A percentile compares a stretch with the other conserved stretches of the same genome.
Conservation (phyloP, 805 yeast genomes). For the Monosporozyma aerobia region DNA sequence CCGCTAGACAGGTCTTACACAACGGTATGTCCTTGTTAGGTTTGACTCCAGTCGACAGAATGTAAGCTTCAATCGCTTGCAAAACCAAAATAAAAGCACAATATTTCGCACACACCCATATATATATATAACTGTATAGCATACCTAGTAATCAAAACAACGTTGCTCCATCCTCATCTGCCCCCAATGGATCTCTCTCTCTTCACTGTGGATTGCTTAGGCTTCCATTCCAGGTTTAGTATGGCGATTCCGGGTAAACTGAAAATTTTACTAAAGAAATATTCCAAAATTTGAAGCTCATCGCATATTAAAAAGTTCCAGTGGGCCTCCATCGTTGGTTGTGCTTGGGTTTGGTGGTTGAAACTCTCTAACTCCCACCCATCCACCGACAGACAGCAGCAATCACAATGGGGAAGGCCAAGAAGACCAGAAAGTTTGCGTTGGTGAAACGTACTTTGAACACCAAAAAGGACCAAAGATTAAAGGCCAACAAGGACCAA, state of each 20-base stretch:
- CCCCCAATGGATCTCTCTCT: too few relatives aligned
- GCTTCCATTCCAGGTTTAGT: too few relatives aligned
- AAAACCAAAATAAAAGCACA: neutral
- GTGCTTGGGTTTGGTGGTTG: too few relatives aligned
- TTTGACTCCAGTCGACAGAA: conserved; percentile 93
- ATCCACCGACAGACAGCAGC: too few relatives aligned
- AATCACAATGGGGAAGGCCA: conserved; percentile 83
- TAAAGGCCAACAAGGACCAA: conserved; percentile 35
- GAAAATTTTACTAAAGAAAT: neutral
- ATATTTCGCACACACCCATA: neutral
- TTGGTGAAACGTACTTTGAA: conserved; percentile 74
- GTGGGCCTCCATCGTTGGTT: too few relatives aligned
- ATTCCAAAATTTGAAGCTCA: neutral
- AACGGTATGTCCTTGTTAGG: conserved; percentile 88
- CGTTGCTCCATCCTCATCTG: too few relatives aligned
- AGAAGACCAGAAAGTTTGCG: conserved; percentile 95
- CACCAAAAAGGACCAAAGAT: conserved; percentile 56
- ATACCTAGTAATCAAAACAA: too few relatives aligned
- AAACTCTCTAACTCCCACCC: too few relatives aligned
- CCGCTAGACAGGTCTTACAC: conserved; percentile 80
- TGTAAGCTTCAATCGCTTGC: conserved; percentile 40
- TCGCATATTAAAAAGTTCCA: too few relatives aligned
- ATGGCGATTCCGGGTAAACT: neutral
- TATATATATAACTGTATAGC: neutral
- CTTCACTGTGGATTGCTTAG: too few relatives aligned